Base-by-base conservation (phyloP, 179 eudicot genomes). In the Sideroxylon spinosum region DNA sequence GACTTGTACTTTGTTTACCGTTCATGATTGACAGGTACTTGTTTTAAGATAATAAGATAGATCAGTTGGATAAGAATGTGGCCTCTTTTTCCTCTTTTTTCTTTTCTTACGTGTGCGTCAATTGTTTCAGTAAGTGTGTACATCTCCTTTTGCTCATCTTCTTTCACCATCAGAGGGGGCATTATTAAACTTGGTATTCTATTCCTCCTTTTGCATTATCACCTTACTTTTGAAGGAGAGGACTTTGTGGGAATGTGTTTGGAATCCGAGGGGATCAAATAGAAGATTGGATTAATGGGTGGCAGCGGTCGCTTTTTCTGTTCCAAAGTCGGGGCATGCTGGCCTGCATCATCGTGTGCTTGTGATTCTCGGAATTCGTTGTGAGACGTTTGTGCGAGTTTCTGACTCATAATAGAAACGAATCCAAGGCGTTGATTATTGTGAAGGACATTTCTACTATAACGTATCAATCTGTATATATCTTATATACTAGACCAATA, bases 1-100 rank as follows among this genome's bases (percentile, higher is more conserved):
- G 68, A 50, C 65, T 79, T 79, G 78, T 79, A 80, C 48, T 78
- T 84, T 81, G 70, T 77, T 67, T 26, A 48, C 44, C 74, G 14
- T 68, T 69, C 60, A 75, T 69, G 56, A 81, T 63, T 69, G 22
- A 46, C 49, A 3, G 44, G 50, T 29, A 65, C 25, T 61, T 9
- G 12, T 68, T 37, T 37, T 9, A 37, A n/a, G 44, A 37, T 37
- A 23, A 37, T 37, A 37, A 28, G 29, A 7, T 23, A 46, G 63
- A 63, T 69, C 16, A 49, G 49, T 60, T 71, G 46, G 37, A 74
- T 8, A 53, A 37, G 44, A 37, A 37, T 6, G 44, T 37, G 44
- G 44, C 5, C 44, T 37, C 44, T 37, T 37, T 37, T 53, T 37
- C 32, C 14, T 48, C 19, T 20, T 55, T 56, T 56, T 25, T 73